phyloP scores from a whole-genome alignment of 805 yeast species.

The Wickerhamomyces bovis region DNA sequence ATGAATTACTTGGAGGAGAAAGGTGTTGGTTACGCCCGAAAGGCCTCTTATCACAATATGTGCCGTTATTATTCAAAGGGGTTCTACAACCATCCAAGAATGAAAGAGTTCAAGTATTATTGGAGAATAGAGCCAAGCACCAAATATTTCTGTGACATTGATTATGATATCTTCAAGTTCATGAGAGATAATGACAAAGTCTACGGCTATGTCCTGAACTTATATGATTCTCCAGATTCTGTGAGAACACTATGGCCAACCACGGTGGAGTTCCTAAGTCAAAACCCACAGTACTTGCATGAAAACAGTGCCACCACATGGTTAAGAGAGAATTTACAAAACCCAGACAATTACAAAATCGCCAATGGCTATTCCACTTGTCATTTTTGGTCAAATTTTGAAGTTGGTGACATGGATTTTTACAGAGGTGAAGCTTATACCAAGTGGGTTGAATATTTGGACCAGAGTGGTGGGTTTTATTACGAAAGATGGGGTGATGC shows the following conservation, averaged over 20 bases:
- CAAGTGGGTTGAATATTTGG: constrained; percentile 58
- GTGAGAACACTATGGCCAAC: constrained; percentile 62
- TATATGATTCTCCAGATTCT: constrained; percentile 66
- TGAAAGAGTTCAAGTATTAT: constrained; percentile 58
- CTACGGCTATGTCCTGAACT: constrained; percentile 66
- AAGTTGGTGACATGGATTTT: constrained; percentile 80
- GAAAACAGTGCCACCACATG: constrained; percentile 57
- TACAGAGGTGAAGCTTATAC: constrained; percentile 63
- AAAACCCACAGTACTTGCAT: constrained; percentile 52
- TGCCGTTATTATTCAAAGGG: constrained; percentile 69
- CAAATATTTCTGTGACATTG: constrained; percentile 57
- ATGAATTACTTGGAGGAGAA: constrained; percentile 34
- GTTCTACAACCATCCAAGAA: constrained; percentile 58
- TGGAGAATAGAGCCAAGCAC: constrained; percentile 83
- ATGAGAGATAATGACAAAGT: constrained; percentile 60
- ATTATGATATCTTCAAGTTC: constrained; percentile 74
- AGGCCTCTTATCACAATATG: constrained; percentile 72
- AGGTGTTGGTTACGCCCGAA: constrained; percentile 54
- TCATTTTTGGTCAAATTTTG: constrained; percentile 90
- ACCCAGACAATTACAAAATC: constrained; percentile 37
- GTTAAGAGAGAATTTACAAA: constrained; percentile 51
- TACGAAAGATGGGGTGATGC: constrained; percentile 96
- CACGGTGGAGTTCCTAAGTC: constrained; percentile 51
- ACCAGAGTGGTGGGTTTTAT: constrained; percentile 71
- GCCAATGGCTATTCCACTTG: constrained; percentile 53